Evolutionary conservation across 139 green algal genomes (phyloP).

Genomic region (Eudorina sp.): DNA sequence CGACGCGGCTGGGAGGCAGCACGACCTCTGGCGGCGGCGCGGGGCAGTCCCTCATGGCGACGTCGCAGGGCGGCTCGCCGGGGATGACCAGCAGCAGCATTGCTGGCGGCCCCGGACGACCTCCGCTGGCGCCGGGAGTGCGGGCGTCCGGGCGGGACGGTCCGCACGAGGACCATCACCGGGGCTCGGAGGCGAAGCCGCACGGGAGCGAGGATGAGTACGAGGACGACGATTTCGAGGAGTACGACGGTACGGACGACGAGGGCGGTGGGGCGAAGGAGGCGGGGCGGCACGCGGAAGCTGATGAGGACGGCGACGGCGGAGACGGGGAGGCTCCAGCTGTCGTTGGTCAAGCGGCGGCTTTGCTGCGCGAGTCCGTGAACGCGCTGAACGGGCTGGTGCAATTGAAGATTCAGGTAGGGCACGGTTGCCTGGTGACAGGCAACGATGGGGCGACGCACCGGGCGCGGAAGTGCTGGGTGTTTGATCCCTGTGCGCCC

Average conservation of each 20-base stretch:
- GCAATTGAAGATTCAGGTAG: slow-evolving; percentile 40
- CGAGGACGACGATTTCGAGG: slow-evolving; percentile 33
- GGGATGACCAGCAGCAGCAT: neutral
- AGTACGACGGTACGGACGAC: slow-evolving; percentile 31
- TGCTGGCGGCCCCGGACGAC: neutral
- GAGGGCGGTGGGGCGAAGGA: neutral
- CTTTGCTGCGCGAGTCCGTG: slow-evolving; percentile 18
- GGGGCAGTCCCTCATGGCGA: too few relatives aligned
- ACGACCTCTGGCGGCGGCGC: neutral
- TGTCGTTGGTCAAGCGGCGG: neutral
- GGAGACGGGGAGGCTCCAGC: too few relatives aligned
- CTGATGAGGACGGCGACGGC: neutral
- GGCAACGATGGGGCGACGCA: too few relatives aligned
- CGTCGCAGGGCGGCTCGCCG: neutral
- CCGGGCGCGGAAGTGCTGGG: too few relatives aligned
- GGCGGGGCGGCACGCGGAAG: neutral
- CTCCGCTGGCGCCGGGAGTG: neutral
- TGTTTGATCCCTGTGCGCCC: too few relatives aligned
- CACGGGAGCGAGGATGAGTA: neutral
- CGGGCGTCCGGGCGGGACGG: neutral
- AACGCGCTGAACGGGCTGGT: slow-evolving; percentile 30
- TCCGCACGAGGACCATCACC: neutral
- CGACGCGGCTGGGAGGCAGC: neutral
- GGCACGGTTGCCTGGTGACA: neutral
- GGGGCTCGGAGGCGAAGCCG: neutral